These are phyloP conservation scores for Apiotrichum laibachii DNA, from an alignment of 1,284 basidiomycete species.

Conservation along the genomic window DNA sequence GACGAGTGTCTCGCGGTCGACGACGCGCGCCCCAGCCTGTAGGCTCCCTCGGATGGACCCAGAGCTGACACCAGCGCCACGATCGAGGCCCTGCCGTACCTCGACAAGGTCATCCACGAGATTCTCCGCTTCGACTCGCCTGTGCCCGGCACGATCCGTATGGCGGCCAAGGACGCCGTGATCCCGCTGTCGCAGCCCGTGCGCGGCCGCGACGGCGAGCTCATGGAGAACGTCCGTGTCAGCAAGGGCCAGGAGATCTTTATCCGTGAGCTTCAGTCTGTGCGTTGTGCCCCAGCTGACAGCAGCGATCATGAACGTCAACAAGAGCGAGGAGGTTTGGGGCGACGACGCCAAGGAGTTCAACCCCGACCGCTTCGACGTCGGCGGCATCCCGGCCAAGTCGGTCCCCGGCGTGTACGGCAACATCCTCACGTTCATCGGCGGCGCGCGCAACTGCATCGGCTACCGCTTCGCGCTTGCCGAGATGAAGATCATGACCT, in stretches of 20 bases:
- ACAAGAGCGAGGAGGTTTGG: slow-evolving; percentile 62
- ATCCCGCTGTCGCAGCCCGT: slow-evolving; percentile 59
- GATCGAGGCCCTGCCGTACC: slow-evolving; percentile 56
- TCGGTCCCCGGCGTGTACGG: slow-evolving; percentile 63
- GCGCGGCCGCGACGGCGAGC: slow-evolving; percentile 46
- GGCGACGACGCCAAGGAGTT: slow-evolving; percentile 66
- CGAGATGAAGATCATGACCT: slow-evolving; percentile 64
- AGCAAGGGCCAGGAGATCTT: slow-evolving; percentile 42
- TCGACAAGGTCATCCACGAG: slow-evolving; percentile 68
- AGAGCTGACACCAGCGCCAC: slow-evolving; percentile 12
- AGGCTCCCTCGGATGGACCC: background rate
- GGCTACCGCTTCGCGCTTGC: slow-evolving; percentile 68
- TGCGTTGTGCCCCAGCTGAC: background rate
- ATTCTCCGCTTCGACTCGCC: slow-evolving; percentile 66
- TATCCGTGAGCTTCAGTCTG: slow-evolving; percentile 45
- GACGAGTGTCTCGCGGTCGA: slow-evolving; percentile 57
- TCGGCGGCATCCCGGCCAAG: slow-evolving; percentile 36
- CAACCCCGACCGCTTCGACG: slow-evolving; percentile 45
- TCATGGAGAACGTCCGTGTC: slow-evolving; percentile 41
- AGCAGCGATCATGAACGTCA: slow-evolving; percentile 57
- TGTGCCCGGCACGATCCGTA: slow-evolving; percentile 64
- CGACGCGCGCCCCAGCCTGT: slow-evolving; percentile 38
- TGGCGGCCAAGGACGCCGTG: slow-evolving; percentile 58
- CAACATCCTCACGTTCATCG: slow-evolving; percentile 65
- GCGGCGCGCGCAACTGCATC: slow-evolving; percentile 66